Percentiles rank a stretch among this genome's conserved stretches.
Evolutionary conservation across 2,329 filamentous ascomycete genomes (phyloP).

Genomic region (Fusarium zealandicum): DNA sequence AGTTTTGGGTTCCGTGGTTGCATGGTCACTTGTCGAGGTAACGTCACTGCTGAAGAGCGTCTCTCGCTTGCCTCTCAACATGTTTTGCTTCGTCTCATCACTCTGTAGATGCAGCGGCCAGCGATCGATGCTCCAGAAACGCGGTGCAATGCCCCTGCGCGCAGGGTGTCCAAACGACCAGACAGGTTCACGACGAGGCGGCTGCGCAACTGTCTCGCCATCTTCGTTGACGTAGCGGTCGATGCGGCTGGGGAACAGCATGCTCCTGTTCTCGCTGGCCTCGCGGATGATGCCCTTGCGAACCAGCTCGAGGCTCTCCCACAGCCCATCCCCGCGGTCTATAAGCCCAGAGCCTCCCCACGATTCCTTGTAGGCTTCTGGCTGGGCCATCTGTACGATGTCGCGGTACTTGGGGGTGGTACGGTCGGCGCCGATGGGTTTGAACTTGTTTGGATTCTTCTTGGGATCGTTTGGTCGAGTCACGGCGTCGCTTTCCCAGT

Average conservation of each 20-base stretch:
- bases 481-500: constrained; percentile 27
- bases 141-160: constrained; percentile 21
- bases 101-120: constrained; percentile 56
- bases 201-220: constrained; percentile 20
- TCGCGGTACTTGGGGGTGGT: constrained; percentile 37
- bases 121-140: constrained; percentile 55
- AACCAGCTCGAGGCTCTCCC: constrained; percentile 38
- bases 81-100: constrained; percentile 21
- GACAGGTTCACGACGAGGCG: constrained; percentile 41
- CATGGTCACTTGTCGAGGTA: not conserved
- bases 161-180: constrained; percentile 44
- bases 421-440: not conserved
- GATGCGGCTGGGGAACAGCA: constrained; percentile 51
- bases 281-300: constrained; percentile 53
- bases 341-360: constrained; percentile 11
- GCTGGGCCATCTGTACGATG: constrained; percentile 46
- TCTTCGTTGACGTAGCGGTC: constrained; percentile 32
- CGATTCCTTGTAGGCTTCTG: constrained; percentile 23
- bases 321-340: constrained; percentile 11
- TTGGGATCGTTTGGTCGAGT: constrained; percentile 26
- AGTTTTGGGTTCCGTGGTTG: not conserved
- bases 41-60: not conserved
- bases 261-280: constrained; percentile 51
- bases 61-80: constrained; percentile 39
- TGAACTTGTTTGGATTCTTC: constrained; percentile 13